phyloP scores from a whole-genome alignment of 2,329 filamentous ascomycete genomes.

The Sporothrix euskadiensis region DNA sequence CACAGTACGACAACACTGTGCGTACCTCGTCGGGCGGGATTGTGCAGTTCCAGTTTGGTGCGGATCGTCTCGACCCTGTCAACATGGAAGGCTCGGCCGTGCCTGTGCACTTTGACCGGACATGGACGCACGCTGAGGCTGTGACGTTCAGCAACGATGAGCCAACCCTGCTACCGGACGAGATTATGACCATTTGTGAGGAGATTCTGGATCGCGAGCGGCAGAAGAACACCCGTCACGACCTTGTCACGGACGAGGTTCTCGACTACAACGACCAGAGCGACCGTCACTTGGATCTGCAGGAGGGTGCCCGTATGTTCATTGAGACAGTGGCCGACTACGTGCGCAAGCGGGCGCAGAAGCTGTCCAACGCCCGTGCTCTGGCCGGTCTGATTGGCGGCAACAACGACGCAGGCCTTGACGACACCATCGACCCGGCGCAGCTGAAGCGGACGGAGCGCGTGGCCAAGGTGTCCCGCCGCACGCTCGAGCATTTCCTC shows the following conservation, averaged over 20 bases:
- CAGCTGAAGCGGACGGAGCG: slow-evolving; percentile 59
- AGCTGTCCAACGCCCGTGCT: slow-evolving; percentile 53
- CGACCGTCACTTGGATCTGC: slow-evolving; percentile 70
- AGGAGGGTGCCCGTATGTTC: slow-evolving; percentile 81
- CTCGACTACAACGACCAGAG: slow-evolving; percentile 70
- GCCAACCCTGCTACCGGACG: slow-evolving; percentile 67
- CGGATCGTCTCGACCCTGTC: slow-evolving; percentile 90
- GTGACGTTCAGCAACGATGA: slow-evolving; percentile 79
- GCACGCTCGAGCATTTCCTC: slow-evolving; percentile 75
- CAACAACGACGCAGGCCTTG: slow-evolving; percentile 32
- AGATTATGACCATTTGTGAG: slow-evolving; percentile 69
- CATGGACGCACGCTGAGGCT: slow-evolving; percentile 78
- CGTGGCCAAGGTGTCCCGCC: slow-evolving; percentile 78
- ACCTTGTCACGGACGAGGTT: slow-evolving; percentile 60
- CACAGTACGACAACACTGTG: slow-evolving; percentile 91
- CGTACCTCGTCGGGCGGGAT: slow-evolving; percentile 85
- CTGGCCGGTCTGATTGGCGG: slow-evolving; percentile 52
- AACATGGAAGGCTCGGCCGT: slow-evolving; percentile 96
- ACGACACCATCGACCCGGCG: slow-evolving; percentile 35
- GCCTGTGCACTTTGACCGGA: slow-evolving; percentile 88
- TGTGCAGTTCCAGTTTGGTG: slow-evolving; percentile 96
- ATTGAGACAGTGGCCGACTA: slow-evolving; percentile 75
- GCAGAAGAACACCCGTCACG: slow-evolving; percentile 60
- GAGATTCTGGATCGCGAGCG: slow-evolving; percentile 68
- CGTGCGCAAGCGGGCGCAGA: slow-evolving; percentile 62